Evolutionary conservation across 1,284 basidiomycete genomes (phyloP).

Genomic region (Coniferiporia weirii): DNA sequence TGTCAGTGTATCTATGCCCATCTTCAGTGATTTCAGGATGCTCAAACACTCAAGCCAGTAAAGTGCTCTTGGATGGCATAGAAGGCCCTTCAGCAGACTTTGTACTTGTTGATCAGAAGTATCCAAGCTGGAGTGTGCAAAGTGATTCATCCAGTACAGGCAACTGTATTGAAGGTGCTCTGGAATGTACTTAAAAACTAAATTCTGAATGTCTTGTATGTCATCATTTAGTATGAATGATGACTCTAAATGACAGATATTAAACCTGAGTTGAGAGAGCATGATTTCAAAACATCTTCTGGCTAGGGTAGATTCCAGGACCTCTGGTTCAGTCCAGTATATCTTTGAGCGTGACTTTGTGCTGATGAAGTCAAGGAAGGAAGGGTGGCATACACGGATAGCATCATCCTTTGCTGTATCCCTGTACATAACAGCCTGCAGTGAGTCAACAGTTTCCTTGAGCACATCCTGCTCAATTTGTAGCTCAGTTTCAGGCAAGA

Average conservation of each 20-base stretch:
- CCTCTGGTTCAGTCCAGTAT: conserved; percentile 13
- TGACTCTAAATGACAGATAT: conserved; percentile 28
- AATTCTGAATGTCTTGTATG: conserved; percentile 20
- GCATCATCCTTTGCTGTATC: too few species aligned
- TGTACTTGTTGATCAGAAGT: too few species aligned
- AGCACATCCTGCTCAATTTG: background rate
- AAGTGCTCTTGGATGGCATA: too few species aligned
- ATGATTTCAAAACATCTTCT: conserved; percentile 26
- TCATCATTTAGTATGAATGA: conserved; percentile 26
- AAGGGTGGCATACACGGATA: too few species aligned
- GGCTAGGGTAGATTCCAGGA: conserved; percentile 18
- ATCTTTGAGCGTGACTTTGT: conserved; percentile 20
- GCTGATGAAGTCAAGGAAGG: background rate
- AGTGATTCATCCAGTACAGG: too few species aligned
- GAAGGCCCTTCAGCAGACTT: too few species aligned
- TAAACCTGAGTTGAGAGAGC: conserved; percentile 30
- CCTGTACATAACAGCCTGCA: too few species aligned
- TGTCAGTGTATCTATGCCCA: too few species aligned
- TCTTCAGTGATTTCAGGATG: too few species aligned
- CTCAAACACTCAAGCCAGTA: too few species aligned
- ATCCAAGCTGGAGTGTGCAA: too few species aligned
- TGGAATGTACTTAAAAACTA: background rate
- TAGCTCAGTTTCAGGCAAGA: background rate
- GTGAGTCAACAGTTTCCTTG: background rate
- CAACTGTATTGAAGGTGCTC: background rate